phyloP scores from a whole-genome alignment of 192 early-diverging fungal species.

The Podila minutissima region DNA sequence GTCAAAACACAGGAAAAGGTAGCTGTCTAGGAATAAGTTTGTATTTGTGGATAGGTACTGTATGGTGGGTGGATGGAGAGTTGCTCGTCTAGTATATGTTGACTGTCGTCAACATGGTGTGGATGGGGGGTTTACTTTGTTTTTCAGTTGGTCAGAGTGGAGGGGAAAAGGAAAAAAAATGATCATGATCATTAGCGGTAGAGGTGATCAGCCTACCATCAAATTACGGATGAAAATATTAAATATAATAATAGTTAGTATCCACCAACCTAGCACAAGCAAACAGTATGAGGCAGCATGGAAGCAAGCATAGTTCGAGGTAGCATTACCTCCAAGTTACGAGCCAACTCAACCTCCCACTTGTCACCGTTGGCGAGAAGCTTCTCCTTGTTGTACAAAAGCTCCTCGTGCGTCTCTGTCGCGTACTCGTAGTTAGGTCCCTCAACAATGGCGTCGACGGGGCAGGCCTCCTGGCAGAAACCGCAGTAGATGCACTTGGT shows the following conservation, averaged over 20 bases:
- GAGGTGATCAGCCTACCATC: slow-evolving; percentile 55
- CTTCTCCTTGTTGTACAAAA: slow-evolving; percentile 99
- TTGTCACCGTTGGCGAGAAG: slow-evolving; percentile 97
- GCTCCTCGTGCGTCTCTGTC: slow-evolving; percentile 97
- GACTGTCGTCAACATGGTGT: background rate
- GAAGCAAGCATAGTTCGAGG: background rate
- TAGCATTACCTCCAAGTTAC: slow-evolving; percentile 62
- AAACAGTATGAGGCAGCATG: too few species aligned
- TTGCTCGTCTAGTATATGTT: background rate
- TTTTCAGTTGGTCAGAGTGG: background rate
- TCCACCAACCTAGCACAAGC: background rate
- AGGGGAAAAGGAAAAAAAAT: background rate
- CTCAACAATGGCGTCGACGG: slow-evolving; percentile 98
- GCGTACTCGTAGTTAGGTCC: slow-evolving; percentile 96
- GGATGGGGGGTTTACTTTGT: background rate
- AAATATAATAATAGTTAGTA: background rate
- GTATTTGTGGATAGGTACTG: slow-evolving; percentile 1
- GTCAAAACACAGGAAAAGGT: background rate
- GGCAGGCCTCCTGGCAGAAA: slow-evolving; percentile 96
- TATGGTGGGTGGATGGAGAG: background rate
- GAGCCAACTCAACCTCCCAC: slow-evolving; percentile 95
- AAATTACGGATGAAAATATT: background rate
- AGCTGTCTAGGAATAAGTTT: background rate
- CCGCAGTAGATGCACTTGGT: slow-evolving; percentile 99
- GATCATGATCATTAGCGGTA: slow-evolving; percentile 59